These are phyloP conservation scores for Vitis hybrid DNA, from an alignment of 177 flowering plant species.

Conservation along the genomic window DNA sequence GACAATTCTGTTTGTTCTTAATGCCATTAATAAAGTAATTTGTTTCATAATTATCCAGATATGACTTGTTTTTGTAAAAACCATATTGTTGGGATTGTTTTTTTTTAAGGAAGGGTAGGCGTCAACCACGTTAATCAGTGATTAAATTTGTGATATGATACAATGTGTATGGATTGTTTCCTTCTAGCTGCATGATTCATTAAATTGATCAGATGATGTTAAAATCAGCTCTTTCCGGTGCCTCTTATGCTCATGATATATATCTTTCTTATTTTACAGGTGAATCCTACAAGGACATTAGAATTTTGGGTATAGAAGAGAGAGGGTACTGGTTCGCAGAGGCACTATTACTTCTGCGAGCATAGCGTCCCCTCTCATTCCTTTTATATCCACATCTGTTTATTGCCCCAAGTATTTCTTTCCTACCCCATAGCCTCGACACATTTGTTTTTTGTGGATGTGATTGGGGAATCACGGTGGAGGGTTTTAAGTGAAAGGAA, in stretches of 20 bases:
- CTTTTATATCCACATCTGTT: neutral
- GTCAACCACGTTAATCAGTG: no score
- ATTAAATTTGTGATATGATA: no score
- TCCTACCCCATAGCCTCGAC: neutral
- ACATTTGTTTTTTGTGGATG: conserved; percentile 9
- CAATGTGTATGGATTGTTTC: no score
- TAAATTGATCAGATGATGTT: neutral
- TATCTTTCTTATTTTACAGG: conserved; percentile 22
- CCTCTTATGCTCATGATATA: neutral
- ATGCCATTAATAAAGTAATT: no score
- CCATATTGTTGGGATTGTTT: no score
- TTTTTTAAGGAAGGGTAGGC: no score
- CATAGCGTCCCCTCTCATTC: conserved; percentile 42
- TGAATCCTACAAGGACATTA: conserved; percentile 6
- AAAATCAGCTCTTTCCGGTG: neutral
- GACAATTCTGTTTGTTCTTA: no score
- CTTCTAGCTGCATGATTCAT: neutral
- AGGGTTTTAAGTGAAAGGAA: conserved; percentile 14
- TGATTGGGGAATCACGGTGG: conserved; percentile 8
- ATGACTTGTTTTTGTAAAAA: no score
- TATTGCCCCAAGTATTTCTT: neutral
- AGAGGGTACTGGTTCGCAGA: conserved; percentile 43
- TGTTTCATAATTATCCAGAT: no score
- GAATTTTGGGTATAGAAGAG: conserved; percentile 12
- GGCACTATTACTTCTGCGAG: conserved; percentile 40